phyloP scores from a whole-genome alignment of 192 early-diverging fungal species.

The Backusella circina region DNA sequence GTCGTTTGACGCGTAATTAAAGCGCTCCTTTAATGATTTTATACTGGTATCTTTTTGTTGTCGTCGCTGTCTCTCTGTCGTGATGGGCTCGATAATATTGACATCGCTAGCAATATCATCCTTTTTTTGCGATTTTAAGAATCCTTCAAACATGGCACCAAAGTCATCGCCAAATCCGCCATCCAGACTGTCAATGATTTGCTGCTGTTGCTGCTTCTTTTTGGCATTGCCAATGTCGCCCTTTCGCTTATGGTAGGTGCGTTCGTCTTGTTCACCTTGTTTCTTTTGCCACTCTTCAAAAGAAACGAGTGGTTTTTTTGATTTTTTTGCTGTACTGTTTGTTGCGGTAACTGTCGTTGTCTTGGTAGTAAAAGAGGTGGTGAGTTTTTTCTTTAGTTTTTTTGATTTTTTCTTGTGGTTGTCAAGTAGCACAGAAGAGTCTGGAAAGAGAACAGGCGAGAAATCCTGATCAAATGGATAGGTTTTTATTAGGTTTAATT shows the following conservation, averaged over 20 bases:
- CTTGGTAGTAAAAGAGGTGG: background rate
- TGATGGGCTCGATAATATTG: constrained; percentile 9
- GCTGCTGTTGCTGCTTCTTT: background rate
- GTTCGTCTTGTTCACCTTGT: constrained; percentile 14
- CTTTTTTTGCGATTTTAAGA: background rate
- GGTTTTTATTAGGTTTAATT: background rate
- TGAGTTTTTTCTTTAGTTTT: background rate
- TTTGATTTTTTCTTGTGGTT: background rate
- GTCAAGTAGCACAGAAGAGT: background rate
- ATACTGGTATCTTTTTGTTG: background rate
- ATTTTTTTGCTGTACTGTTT: background rate
- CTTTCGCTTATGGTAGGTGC: background rate
- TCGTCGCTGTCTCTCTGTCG: background rate
- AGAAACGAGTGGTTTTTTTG: constrained; percentile 9
- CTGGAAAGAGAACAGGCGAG: background rate
- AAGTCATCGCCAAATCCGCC: constrained; percentile 32
- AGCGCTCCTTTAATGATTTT: constrained; percentile 73
- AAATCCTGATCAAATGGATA: background rate
- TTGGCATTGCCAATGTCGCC: background rate
- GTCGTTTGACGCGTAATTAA: constrained; percentile 92
- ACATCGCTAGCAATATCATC: background rate
- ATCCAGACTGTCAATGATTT: constrained; percentile 34
- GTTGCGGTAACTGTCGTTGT: background rate
- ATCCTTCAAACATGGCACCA: constrained; percentile 31
- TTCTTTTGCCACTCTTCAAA: constrained; percentile 37